Evolutionary conservation across 257 asterid species (phyloP).

Genomic region (Lantana camara): DNA sequence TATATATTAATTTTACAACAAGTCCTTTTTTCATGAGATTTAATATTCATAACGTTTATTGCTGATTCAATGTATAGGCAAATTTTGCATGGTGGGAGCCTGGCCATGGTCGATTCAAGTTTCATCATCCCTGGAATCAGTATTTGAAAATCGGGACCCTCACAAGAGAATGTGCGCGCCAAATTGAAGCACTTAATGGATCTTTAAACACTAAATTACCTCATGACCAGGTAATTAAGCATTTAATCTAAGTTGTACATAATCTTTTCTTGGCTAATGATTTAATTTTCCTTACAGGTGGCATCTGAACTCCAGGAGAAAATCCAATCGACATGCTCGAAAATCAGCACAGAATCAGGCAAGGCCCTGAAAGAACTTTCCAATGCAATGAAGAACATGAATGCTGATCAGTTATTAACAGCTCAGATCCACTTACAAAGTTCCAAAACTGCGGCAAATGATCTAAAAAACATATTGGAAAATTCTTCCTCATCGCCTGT

Average conservation of each 20-base stretch:
- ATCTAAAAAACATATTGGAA: constrained; percentile 35
- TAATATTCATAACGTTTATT: too few relatives aligned
- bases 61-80: constrained; percentile 42
- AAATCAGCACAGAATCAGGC: constrained; percentile 50
- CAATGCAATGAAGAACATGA: constrained; percentile 40
- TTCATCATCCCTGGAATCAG: constrained; percentile 66
- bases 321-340: constrained; percentile 39
- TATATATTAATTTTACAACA: too few relatives aligned
- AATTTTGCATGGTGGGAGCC: constrained; percentile 86
- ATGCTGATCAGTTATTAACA: constrained; percentile 31
- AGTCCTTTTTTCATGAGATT: too few relatives aligned
- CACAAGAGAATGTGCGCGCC: constrained; percentile 64
- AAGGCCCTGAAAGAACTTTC: constrained; percentile 52
- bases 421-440: constrained; percentile 34
- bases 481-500: constrained; percentile 17
- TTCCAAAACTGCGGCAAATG: constrained; percentile 41
- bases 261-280: not conserved
- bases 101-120: constrained; percentile 51
- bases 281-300: constrained; percentile 27
- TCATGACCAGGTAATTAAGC: constrained; percentile 33
- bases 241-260: not conserved
- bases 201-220: constrained; percentile 31
- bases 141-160: constrained; percentile 58
- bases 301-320: constrained; percentile 31
- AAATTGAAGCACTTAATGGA: constrained; percentile 51